Conservation (phyloP, 768 basidiomycete species). For the Leccinum broughii region DNA sequence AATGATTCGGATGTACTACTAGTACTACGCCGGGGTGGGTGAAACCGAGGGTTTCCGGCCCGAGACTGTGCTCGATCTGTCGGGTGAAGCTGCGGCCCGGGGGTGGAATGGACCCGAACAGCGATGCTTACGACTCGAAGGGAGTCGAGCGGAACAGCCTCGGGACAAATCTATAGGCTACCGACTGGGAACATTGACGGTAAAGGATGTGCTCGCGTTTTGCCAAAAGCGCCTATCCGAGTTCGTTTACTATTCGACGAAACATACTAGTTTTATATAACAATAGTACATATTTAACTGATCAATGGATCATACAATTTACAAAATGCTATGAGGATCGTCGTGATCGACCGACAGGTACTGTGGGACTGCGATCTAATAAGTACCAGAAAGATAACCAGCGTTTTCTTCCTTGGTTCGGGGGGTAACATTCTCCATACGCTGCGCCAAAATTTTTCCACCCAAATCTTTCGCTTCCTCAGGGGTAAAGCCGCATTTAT, state of each 20-base stretch:
- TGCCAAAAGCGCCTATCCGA: not conserved
- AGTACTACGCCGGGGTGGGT: no score
- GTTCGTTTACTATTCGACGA: not conserved
- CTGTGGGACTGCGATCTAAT: not conserved
- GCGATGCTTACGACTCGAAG: no score
- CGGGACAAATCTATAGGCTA: no score
- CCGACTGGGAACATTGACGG: no score
- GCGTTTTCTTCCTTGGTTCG: constrained; percentile 6
- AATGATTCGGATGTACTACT: no score
- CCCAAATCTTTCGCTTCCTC: constrained; percentile 21
- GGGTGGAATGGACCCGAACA: no score
- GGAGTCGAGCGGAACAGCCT: no score
- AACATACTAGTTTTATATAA: no score
- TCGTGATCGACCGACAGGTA: not conserved
- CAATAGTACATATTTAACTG: no score
- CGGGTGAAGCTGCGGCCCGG: no score
- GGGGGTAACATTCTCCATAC: constrained; percentile 3
- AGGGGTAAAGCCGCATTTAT: constrained; percentile 13
- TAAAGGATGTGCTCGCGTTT: not conserved
- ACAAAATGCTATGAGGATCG: not conserved
- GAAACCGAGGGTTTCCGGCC: no score
- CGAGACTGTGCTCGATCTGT: no score
- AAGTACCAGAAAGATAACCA: not conserved
- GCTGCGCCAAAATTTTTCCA: constrained; percentile 18
- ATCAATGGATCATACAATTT: not conserved